phyloP scores from a whole-genome alignment of 2,329 filamentous ascomycete genomes.

The Dactylonectria estremocensis region DNA sequence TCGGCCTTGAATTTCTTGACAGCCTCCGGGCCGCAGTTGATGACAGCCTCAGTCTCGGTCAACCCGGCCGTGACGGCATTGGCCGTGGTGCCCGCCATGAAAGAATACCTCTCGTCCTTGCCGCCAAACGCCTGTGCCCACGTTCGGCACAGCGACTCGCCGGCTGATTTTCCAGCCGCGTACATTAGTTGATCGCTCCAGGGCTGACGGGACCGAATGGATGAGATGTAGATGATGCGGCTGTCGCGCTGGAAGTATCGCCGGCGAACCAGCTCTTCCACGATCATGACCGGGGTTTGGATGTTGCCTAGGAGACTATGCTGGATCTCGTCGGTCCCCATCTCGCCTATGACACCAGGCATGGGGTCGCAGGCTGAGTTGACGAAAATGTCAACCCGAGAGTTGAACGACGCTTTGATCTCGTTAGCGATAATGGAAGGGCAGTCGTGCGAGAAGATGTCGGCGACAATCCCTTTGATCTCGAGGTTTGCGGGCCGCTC shows the following conservation, averaged over 20 bases:
- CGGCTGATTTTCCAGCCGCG: slow-evolving; percentile 52
- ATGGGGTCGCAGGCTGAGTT: slow-evolving; percentile 52
- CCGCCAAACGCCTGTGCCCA: slow-evolving; percentile 56
- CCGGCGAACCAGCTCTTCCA: slow-evolving; percentile 52
- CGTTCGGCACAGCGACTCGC: slow-evolving; percentile 54
- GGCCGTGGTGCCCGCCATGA: slow-evolving; percentile 55
- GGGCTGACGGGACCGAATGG: slow-evolving; percentile 50
- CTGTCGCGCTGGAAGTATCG: slow-evolving; percentile 51
- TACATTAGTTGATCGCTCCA: slow-evolving; percentile 55
- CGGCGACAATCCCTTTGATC: slow-evolving; percentile 49
- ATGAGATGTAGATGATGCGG: slow-evolving; percentile 55
- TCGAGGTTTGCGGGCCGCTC: slow-evolving; percentile 31
- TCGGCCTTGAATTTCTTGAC: slow-evolving; percentile 52
- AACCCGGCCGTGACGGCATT: slow-evolving; percentile 52
- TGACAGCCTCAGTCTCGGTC: slow-evolving; percentile 54
- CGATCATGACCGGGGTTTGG: slow-evolving; percentile 54
- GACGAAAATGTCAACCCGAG: slow-evolving; percentile 53
- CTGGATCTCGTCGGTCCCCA: slow-evolving; percentile 48
- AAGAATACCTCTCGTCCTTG: slow-evolving; percentile 52
- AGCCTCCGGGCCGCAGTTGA: slow-evolving; percentile 51
- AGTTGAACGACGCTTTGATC: slow-evolving; percentile 40
- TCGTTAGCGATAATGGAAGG: slow-evolving; percentile 47
- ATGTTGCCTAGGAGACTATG: slow-evolving; percentile 53
- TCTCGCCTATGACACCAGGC: slow-evolving; percentile 48
- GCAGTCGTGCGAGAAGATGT: slow-evolving; percentile 50